Conservation (phyloP, 345 rosid genomes). For the Rubroshorea leprosula region DNA sequence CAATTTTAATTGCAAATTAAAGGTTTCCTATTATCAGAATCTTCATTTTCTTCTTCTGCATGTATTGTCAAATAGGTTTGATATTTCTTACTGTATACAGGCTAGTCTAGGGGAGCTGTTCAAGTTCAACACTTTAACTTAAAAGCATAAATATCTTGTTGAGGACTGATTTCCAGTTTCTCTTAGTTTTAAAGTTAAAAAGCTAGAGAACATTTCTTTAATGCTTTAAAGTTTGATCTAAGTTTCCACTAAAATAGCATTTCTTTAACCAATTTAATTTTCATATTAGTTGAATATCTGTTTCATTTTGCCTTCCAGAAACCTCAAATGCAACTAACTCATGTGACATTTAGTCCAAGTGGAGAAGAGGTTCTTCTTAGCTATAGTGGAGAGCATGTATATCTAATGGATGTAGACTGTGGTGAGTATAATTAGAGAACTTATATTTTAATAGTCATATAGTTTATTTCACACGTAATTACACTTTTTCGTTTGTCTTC, state of each 20-base stretch:
- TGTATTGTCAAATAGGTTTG: too few relatives aligned
- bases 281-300: constrained; percentile 9
- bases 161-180: background rate
- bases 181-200: too few relatives aligned
- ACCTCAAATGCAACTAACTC: constrained; percentile 76
- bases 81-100: background rate
- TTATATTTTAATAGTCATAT: constrained; percentile 5
- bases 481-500: constrained; percentile 6
- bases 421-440: constrained; percentile 43
- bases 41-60: too few relatives aligned
- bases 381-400: constrained; percentile 94
- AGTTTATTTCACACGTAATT: background rate
- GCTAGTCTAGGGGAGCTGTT: background rate
- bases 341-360: constrained; percentile 89
- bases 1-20: background rate
- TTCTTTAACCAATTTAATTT: background rate
- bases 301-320: constrained; percentile 43
- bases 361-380: constrained; percentile 93
- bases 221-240: constrained; percentile 1
- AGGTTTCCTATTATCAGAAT: background rate
- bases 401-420: constrained; percentile 67
- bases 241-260: background rate
- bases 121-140: too few relatives aligned
- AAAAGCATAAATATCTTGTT: background rate
- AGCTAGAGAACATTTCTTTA: background rate